A percentile compares a stretch with the other conserved stretches of the same genome.
Conservation (phyloP, 2,329 filamentous ascomycete species). For the Lizonia empirigonia region DNA sequence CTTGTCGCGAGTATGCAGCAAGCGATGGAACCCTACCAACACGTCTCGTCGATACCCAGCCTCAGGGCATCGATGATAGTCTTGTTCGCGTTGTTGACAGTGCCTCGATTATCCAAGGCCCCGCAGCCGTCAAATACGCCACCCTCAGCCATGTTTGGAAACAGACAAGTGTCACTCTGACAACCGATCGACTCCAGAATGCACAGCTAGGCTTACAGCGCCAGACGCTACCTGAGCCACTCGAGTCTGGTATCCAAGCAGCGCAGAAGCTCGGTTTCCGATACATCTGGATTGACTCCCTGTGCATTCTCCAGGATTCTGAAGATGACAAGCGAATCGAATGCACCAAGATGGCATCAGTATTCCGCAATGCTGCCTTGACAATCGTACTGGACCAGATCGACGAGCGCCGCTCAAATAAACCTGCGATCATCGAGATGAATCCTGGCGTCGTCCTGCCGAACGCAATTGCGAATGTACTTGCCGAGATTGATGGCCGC, state of each 20-base stretch:
- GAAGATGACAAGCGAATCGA: constrained; percentile 38
- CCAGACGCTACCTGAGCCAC: constrained; percentile 25
- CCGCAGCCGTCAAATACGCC: constrained; percentile 28
- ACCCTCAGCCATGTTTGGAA: constrained; percentile 41
- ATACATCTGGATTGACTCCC: constrained; percentile 44
- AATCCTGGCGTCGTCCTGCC: not conserved
- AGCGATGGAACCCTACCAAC: constrained; percentile 32
- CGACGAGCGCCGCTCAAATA: constrained; percentile 1
- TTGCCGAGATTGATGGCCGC: not conserved
- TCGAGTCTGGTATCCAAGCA: constrained; percentile 38
- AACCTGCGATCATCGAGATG: not conserved
- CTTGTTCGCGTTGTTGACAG: constrained; percentile 34
- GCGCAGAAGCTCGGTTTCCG: constrained; percentile 36
- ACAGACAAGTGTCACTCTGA: constrained; percentile 27
- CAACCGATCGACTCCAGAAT: constrained; percentile 19
- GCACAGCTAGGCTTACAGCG: constrained; percentile 25
- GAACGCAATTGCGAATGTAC: not conserved
- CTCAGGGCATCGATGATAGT: constrained; percentile 18
- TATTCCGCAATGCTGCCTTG: constrained; percentile 44
- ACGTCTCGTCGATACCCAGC: constrained; percentile 40
- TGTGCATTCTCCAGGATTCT: constrained; percentile 45
- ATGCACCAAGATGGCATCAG: constrained; percentile 38
- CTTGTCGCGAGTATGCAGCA: constrained; percentile 25
- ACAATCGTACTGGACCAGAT: constrained; percentile 39
- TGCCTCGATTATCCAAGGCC: constrained; percentile 17